Evolutionary conservation across 1,139 yeast genomes (phyloP), one percentile per base, ranked within the genome.

Genomic region (Suhomyces wounanorum): DNA sequence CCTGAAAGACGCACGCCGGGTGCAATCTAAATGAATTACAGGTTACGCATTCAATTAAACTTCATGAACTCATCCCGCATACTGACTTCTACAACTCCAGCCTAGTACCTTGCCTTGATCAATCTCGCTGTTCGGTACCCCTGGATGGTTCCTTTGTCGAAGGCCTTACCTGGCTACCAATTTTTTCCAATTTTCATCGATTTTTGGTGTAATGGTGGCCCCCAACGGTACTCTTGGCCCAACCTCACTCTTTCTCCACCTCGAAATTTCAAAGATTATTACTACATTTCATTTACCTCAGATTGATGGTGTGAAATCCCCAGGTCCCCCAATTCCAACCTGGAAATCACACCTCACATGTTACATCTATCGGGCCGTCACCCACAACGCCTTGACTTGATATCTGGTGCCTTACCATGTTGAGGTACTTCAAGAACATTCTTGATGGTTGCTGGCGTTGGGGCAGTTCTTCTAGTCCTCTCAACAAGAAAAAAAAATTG

Each of bases 1-100:
- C 33, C 42, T 14, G 41, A 25, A n/a, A 14, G 41, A 23, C 31
- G 17, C 28, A 31, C 16, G 35, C 14, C n/a, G 35, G 37, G 37
- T 33, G 37, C 37, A 33, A n/a, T 33, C 18, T 33, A 33, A 10
- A 14, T 33, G 37, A 16, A 33, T 40, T 40, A 28, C 42, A 40
- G 42, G 42, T 40, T 40, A 40, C 42, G 42, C 42, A 17, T 28
- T 17, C 33, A 40, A 23, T 40, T 40, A 40, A 40, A 16, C n/a
- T 40, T 40, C 31, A 14, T 26, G 35, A 40, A 23, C 42, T 25
- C 30, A 40, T 40, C 33, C 42, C 33, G 33, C 42, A 40, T 40
- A 6, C 17, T 23, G 14, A 14, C 37, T 17, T 33, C 42, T 14
- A 40, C 14, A 14, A 18, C 16, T 18, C 23, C 23, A 16, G n/a